Conservation (phyloP, 2,329 filamentous ascomycete genomes). For the Curvularia sp. region DNA sequence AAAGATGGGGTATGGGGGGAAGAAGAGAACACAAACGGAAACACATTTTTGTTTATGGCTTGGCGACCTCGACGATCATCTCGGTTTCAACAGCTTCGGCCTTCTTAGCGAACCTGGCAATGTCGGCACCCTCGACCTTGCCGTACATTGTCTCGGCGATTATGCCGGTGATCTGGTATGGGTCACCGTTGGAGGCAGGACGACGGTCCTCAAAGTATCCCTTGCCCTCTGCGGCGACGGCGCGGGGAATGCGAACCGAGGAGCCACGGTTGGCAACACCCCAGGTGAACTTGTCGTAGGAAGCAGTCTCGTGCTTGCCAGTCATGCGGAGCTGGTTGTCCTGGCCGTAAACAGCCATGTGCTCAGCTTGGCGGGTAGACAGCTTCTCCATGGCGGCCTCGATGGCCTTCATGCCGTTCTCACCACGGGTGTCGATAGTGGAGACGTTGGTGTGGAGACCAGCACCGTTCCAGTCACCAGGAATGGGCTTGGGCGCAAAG, state of each 20-base stretch:
- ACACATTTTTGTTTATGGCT: slow-evolving; percentile 33
- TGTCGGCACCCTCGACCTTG: slow-evolving; percentile 58
- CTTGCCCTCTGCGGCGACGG: slow-evolving; percentile 84
- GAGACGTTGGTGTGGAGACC: slow-evolving; percentile 96
- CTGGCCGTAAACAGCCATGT: slow-evolving; percentile 91
- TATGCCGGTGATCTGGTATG: slow-evolving; percentile 83
- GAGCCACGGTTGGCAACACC: slow-evolving; percentile 96
- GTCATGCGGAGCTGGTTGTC: slow-evolving; percentile 95
- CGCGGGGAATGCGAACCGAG: slow-evolving; percentile 89
- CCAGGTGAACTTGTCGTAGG: slow-evolving; percentile 91
- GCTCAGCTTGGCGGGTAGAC: slow-evolving; percentile 58
- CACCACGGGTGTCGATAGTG: slow-evolving; percentile 83
- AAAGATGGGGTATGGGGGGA: slow-evolving; percentile 25
- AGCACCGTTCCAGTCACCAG: slow-evolving; percentile 96
- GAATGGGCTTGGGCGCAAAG: slow-evolving; percentile 93
- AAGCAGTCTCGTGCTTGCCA: slow-evolving; percentile 90
- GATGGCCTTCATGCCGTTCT: slow-evolving; percentile 95
- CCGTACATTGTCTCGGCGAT: slow-evolving; percentile 73
- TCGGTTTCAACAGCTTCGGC: slow-evolving; percentile 48
- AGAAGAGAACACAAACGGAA: background rate
- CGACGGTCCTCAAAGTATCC: slow-evolving; percentile 84
- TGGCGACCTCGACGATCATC: slow-evolving; percentile 38
- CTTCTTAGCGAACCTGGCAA: slow-evolving; percentile 52
- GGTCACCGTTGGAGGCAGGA: slow-evolving; percentile 82
- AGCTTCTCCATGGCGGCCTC: slow-evolving; percentile 73